Base-by-base conservation (phyloP, 2,329 filamentous ascomycete species). In the Phyllosticta capitalensis region DNA sequence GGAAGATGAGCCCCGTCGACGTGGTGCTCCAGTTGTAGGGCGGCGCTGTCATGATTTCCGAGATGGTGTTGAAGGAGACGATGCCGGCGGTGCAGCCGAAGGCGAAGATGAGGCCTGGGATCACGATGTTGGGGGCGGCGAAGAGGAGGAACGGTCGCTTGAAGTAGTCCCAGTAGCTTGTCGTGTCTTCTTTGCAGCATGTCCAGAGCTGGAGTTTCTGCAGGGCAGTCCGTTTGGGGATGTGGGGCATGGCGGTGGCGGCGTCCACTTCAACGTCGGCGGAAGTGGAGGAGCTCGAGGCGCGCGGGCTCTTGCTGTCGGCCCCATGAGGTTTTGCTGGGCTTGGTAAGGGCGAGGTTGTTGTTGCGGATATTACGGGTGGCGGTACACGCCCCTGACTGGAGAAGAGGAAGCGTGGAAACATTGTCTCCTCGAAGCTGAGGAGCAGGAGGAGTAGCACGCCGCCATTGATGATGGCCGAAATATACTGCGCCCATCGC, bases 31-130 rank as follows among this genome's bases (percentile, higher is more conserved):
- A 74, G 51, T 63, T 69, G 56, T 74, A 73, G 0, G 71, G 71
- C 2, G 68, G 61, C n/a, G 69, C 64, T 1, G 72, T 73, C 65
- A 74, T 67, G 9, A 70, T 64, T 21, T 70, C 67, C 2, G 72
- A 73, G 66, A 74, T 73, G n/a, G 70, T 74, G 63, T 72, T 75
- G 66, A 75, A 75, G 14, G 72, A 74, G 9, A 75, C 70, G 51
- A 75, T 74, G 6, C 73, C 73, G 0, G 73, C 74, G 5, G 73
- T 75, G 61, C 72, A 75, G 20, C 72, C 72, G 58, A 75, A 74
- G 1, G 73, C 73, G 57, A 75, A 75, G 59, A 72, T 73, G 19
- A 74, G 66, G 17, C 72, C 71, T 12, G 70, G 69, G 6, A 74
- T 67, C 21, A 76, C 69, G 20, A 75, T 70, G 49, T 75, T 75